Conservation (phyloP, 177 flowering plant species). For the Telopea speciosissima region DNA sequence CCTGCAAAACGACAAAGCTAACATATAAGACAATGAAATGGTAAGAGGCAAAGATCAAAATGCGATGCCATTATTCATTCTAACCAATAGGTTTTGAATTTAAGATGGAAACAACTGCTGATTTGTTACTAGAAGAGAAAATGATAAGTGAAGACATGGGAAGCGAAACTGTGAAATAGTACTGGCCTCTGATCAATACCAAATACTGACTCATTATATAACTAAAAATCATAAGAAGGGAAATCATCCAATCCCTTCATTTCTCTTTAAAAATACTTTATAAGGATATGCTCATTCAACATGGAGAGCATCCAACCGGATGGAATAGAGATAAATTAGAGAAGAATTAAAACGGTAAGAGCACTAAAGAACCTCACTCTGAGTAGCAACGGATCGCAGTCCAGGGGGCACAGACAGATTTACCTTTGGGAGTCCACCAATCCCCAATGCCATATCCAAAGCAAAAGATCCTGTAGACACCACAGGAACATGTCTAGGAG, state of each 20-base stretch:
- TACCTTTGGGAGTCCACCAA: constrained; percentile 95
- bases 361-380: not conserved
- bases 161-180: not conserved
- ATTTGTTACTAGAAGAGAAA: not conserved
- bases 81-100: not conserved
- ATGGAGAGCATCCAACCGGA: not conserved
- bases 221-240: not conserved
- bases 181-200: not conserved
- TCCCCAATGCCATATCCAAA: constrained; percentile 76
- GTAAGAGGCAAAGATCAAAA: not conserved
- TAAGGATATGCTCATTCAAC: not conserved
- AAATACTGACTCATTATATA: too few species aligned
- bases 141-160: not conserved
- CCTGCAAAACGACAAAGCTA: constrained; percentile 35
- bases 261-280: too few species aligned
- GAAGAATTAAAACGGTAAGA: not conserved
- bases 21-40: not conserved
- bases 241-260: too few species aligned
- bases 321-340: not conserved
- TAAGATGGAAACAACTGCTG: not conserved
- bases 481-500: constrained; percentile 58
- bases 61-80: not conserved
- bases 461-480: constrained; percentile 87
- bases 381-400: not conserved
- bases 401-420: not conserved